Evolutionary conservation across 768 basidiomycete genomes (phyloP).

Genomic region (Xerocomellus chrysenteron): DNA sequence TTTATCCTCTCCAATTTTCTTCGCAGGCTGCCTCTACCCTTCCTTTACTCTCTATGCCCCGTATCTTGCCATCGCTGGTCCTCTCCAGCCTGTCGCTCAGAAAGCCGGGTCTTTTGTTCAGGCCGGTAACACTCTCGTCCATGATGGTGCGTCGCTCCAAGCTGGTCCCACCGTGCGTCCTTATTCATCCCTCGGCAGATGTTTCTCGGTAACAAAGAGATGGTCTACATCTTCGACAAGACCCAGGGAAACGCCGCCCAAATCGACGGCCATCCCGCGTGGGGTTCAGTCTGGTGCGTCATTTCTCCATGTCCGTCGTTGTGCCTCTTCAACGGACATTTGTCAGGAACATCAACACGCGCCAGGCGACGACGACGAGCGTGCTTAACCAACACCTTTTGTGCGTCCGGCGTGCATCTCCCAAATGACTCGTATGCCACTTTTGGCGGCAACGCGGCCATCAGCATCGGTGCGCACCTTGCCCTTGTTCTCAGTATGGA

Average conservation of each 20-base stretch:
- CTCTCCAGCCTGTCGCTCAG: conserved; percentile 14
- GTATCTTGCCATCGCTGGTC: conserved; percentile 4
- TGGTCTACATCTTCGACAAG: conserved; percentile 90
- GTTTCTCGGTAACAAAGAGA: conserved; percentile 76
- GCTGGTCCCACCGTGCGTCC: too few species aligned
- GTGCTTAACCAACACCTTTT: conserved; percentile 72
- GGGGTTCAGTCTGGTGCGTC: conserved; percentile 63
- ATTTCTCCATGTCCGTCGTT: background rate
- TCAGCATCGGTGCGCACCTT: conserved; percentile 42
- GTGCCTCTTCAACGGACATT: background rate
- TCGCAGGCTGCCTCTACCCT: too few species aligned
- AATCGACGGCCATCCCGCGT: conserved; percentile 69
- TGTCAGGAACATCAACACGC: conserved; percentile 20
- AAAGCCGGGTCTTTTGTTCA: conserved; percentile 17
- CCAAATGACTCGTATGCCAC: conserved; percentile 74
- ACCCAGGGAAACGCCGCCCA: conserved; percentile 69
- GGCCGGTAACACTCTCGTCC: conserved; percentile 38
- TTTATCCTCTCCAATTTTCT: too few species aligned
- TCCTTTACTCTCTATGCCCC: conserved; percentile 4
- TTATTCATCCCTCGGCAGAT: conserved; percentile 41
- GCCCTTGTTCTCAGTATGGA: conserved; percentile 8
- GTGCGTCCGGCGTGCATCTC: conserved; percentile 76
- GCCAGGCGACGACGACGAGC: conserved; percentile 22
- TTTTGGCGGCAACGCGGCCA: conserved; percentile 74
- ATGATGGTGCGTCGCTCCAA: conserved; percentile 41